Percentiles rank a stretch among this genome's conserved stretches.
Evolutionary conservation across 1,284 basidiomycete genomes (phyloP).

Genomic region (Ganoderma sp.): DNA sequence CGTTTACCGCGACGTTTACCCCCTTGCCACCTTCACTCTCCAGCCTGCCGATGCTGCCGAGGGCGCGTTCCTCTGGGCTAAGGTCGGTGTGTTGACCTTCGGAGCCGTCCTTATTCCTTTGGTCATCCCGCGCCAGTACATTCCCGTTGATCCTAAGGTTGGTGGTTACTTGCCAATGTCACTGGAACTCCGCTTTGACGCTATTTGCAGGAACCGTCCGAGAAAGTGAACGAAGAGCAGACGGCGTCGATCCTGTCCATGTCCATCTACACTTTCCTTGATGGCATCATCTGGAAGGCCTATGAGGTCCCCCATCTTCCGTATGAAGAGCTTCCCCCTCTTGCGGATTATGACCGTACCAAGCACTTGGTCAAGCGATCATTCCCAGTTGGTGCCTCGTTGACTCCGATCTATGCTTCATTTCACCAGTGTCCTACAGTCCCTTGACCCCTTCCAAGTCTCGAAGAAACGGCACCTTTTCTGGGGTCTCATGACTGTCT

Average conservation of each 20-base stretch:
- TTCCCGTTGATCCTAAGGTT: slow-evolving; percentile 52
- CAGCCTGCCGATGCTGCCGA: slow-evolving; percentile 46
- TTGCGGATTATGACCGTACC: slow-evolving; percentile 54
- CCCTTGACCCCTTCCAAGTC: slow-evolving; percentile 38
- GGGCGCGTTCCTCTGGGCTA: slow-evolving; percentile 40
- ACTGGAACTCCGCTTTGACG: neutral
- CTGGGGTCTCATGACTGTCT: slow-evolving; percentile 38
- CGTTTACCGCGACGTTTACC: slow-evolving; percentile 68
- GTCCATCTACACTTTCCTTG: slow-evolving; percentile 61
- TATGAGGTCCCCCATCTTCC: slow-evolving; percentile 36
- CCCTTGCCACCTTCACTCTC: slow-evolving; percentile 57
- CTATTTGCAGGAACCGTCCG: slow-evolving; percentile 47
- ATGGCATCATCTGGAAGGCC: slow-evolving; percentile 39
- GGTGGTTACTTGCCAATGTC: neutral
- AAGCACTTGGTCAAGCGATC: slow-evolving; percentile 45
- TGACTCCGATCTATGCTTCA: too few relatives aligned
- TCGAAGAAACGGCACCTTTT: slow-evolving; percentile 37
- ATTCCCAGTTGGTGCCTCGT: slow-evolving; percentile 32
- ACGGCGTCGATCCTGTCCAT: slow-evolving; percentile 65
- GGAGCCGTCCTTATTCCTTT: slow-evolving; percentile 50
- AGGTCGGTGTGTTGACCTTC: slow-evolving; percentile 46
- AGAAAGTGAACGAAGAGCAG: slow-evolving; percentile 66
- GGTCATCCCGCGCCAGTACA: slow-evolving; percentile 49
- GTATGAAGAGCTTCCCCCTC: slow-evolving; percentile 45
- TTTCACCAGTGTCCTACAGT: neutral